Evolutionary conservation across 169 alveolate genomes (phyloP), one percentile per base, ranked within the genome.

Genomic region (Perkinsus chesapeaki): DNA sequence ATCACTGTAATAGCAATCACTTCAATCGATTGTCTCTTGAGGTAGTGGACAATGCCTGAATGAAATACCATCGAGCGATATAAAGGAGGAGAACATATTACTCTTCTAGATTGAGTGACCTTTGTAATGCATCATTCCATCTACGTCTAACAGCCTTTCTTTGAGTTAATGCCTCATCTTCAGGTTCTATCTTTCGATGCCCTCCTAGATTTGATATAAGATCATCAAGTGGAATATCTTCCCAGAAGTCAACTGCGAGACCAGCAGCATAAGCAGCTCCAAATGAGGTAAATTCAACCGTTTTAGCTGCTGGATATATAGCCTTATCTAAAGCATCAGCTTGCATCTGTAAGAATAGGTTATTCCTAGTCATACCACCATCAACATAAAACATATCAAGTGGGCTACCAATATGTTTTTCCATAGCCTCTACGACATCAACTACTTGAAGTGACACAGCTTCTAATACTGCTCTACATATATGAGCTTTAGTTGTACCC

Each of bases 181-280:
- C 37, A 12, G 82, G 82, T 16, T 7, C 31, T 16, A 60, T 16
- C 82, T 60, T 60, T 34, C 82, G 12, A 60, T 60, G 82, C 3
- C 82, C 82, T 20, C 82, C 82, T 20, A 60, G 82, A 16, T 60
- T 60, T 0, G 23, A 60, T 1, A 60, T 60, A 34, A 60, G 82
- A 60, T 34, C 27, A 27, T 60, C 37, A 20, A 60, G 82, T 0
- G 82, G 82, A 1, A 60, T 34, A 7, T 60, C 27, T 20, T 60
- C 82, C 82, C 82, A 60, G 82, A 60, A 60, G 20, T 60, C 82
- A 0, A 91, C 93, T 39, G 82, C 96, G 10, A 98, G 31, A 10
- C 99, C 99, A 38, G 99, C 99, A 43, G 97, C 95, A 37, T 96
- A 96, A 19, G 98, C 98, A 23, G 98, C 98, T n/a, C 99, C 99